Base-by-base conservation (phyloP, 202 grass and related monocot species). In the Setaria italica region DNA sequence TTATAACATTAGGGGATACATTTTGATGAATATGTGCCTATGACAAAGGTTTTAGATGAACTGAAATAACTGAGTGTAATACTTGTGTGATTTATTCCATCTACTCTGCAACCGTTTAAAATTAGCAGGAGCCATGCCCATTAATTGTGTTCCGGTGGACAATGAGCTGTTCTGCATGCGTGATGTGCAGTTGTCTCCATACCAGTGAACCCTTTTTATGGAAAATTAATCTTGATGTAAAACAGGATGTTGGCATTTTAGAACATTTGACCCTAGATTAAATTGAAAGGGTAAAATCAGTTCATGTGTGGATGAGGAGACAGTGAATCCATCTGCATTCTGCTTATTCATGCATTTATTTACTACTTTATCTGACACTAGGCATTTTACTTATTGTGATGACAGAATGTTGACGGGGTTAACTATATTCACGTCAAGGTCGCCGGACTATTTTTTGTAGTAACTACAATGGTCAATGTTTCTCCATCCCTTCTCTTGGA, bases 401-500 rank as follows among this genome's bases (percentile, higher is more conserved):
- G 45, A 51, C 86, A 99, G 97, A 97, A 99, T 89, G 87, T 99
- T n/a, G 97, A 99, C 88, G 97, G 97, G 7, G 90, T 99, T 75
- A 99, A 99, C 67, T 99, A 99, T 82, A 96, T 99, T 77, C 97
- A 99, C 85, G 97, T 94, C 73, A 99, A 99, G 77, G 97, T 99
- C 6, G 92, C 85, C 0, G 94, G 94, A 34, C 68, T 99, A 68
- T 99, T 96, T 81, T 99, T 99, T 84, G 97, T 99, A 60, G 97
- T 95, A 81, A 99, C 97, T 48, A 96, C 94, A 84, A 99, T 95
- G 81, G 87, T 92, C 72, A 99, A 97, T 90, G 87, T 99, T 35
- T 94, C 97, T 17, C 97, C 97, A 41, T 99, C 97, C 7, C 92
- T 99, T 87, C 85, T 99, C 62, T 91, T 99, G 77, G 97, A 99